Evolutionary conservation across 441 rosid genomes (phyloP).

Genomic region (Erodium moschatum): DNA sequence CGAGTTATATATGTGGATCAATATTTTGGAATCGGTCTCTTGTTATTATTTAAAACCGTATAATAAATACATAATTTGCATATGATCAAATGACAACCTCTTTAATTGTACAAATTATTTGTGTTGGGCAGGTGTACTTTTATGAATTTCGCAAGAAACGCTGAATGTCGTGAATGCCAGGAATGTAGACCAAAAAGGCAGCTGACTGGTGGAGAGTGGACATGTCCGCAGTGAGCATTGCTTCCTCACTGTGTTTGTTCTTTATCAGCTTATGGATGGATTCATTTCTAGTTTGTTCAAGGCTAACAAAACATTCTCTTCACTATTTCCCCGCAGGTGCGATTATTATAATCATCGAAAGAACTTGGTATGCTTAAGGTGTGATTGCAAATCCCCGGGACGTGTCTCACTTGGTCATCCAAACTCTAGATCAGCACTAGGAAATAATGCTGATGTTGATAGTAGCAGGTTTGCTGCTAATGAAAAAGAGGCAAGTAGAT

Average conservation of each 20-base stretch:
- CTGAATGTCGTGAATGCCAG: slow-evolving; percentile 75
- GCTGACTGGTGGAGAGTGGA: slow-evolving; percentile 88
- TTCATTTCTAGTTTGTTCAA: slow-evolving; percentile 6
- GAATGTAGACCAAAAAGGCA: slow-evolving; percentile 74
- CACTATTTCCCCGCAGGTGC: slow-evolving; percentile 42
- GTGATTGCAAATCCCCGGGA: slow-evolving; percentile 74
- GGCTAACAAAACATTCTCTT: slow-evolving; percentile 8
- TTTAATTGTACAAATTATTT: slow-evolving; percentile 14
- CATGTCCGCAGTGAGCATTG: slow-evolving; percentile 83
- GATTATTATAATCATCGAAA: slow-evolving; percentile 65
- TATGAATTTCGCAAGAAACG: slow-evolving; percentile 82
- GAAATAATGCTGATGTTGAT: slow-evolving; percentile 35
- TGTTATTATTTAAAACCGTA: not conserved
- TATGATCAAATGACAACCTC: not conserved
- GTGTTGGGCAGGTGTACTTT: slow-evolving; percentile 66
- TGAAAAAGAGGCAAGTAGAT: slow-evolving; percentile 69
- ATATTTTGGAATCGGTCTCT: not conserved
- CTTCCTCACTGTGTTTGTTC: slow-evolving; percentile 17
- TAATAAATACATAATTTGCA: not conserved
- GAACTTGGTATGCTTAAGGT: slow-evolving; percentile 79
- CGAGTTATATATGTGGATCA: not conserved
- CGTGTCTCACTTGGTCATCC: slow-evolving; percentile 25
- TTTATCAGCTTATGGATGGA: not conserved
- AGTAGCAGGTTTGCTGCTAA: slow-evolving; percentile 49
- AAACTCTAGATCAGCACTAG: slow-evolving; percentile 25